phyloP scores from a whole-genome alignment of 1,139 yeast species.

The Sugiyamaella grinbergsii region DNA sequence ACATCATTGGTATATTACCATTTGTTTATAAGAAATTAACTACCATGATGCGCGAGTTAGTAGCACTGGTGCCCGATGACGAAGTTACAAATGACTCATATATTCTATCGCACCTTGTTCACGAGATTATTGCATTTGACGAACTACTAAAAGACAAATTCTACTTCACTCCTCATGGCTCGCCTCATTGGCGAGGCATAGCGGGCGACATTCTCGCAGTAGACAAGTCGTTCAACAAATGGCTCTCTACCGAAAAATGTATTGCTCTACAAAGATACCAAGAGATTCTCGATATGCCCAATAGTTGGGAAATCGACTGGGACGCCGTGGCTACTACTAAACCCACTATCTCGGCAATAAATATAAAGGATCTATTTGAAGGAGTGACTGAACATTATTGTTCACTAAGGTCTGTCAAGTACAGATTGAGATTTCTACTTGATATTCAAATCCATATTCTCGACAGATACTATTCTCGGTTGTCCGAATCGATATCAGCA shows the following conservation, averaged over 20 bases:
- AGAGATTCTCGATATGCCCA: constrained; percentile 55
- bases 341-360: constrained; percentile 70
- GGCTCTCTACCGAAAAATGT: constrained; percentile 68
- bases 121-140: constrained; percentile 63
- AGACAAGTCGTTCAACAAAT: constrained; percentile 51
- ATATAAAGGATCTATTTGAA: constrained; percentile 62
- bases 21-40: constrained; percentile 55
- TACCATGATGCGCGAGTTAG: constrained; percentile 43
- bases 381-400: constrained; percentile 66
- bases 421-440: constrained; percentile 67
- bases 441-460: constrained; percentile 68
- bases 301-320: constrained; percentile 63
- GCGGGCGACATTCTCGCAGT: constrained; percentile 56
- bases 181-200: constrained; percentile 57
- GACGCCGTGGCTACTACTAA: constrained; percentile 56
- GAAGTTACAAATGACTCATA: constrained; percentile 42
- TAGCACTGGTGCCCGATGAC: constrained; percentile 37
- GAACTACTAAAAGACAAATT: constrained; percentile 54
- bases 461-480: constrained; percentile 57
- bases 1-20: constrained; percentile 56
- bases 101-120: constrained; percentile 60
- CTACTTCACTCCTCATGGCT: constrained; percentile 55
- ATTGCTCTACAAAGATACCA: constrained; percentile 49
- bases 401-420: constrained; percentile 58
- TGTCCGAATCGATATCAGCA: constrained; percentile 51